A percentile compares a stretch with the other conserved stretches of the same genome.
phyloP scores from a whole-genome alignment of 805 yeast genomes.

The Yamadazyma sp. region DNA sequence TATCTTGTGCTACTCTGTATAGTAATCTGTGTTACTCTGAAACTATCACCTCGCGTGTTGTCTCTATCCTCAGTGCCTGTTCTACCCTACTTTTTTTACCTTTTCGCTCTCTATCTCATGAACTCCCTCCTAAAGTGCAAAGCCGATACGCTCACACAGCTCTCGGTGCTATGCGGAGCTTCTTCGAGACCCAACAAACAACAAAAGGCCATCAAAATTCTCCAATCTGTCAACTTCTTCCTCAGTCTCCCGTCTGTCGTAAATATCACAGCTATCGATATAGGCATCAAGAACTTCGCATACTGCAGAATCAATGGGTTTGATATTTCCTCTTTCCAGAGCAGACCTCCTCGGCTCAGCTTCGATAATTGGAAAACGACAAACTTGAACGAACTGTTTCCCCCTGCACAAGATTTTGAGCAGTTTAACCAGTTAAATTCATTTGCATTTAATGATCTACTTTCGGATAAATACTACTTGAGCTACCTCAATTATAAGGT shows the following conservation, averaged over 20 bases:
- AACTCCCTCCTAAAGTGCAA: constrained; percentile 4
- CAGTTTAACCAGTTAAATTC: constrained; percentile 9
- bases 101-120: constrained; percentile 3
- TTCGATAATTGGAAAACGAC: constrained; percentile 18
- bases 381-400: constrained; percentile 14
- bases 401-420: constrained; percentile 7
- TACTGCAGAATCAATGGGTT: constrained; percentile 25
- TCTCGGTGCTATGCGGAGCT: constrained; percentile 23
- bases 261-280: constrained; percentile 32
- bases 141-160: constrained; percentile 10
- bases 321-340: constrained; percentile 3
- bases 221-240: constrained; percentile 10
- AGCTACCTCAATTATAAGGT: constrained; percentile 18
- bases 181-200: constrained; percentile 19
- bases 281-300: constrained; percentile 44
- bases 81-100: neutral
- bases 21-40: too few species aligned
- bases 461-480: constrained; percentile 9
- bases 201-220: constrained; percentile 6
- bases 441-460: constrained; percentile 6
- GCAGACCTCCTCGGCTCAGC: constrained; percentile 1
- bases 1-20: too few species aligned
- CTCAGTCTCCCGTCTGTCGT: constrained; percentile 12
- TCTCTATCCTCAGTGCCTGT: neutral
- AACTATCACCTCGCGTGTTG: neutral